Conservation (phyloP, 2,329 filamentous ascomycete species). For the Trichoderma atrobrunneum region DNA sequence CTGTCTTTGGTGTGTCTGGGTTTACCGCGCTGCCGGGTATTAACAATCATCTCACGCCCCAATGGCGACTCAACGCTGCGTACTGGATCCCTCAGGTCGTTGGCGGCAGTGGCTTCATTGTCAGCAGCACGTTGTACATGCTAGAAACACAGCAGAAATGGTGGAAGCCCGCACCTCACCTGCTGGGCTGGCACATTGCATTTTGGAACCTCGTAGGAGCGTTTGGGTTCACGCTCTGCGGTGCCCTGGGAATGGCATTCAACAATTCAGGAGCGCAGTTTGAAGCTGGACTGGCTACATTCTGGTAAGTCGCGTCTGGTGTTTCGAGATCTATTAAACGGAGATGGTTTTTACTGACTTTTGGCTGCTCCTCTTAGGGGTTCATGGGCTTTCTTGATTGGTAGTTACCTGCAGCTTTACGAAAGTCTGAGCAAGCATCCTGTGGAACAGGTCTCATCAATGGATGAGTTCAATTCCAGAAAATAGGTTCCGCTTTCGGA, state of each 20-base stretch:
- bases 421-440: conserved; percentile 24
- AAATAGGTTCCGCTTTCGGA: neutral
- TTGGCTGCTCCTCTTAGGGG: conserved; percentile 46
- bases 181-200: conserved; percentile 66
- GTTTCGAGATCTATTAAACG: neutral
- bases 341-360: conserved; percentile 38
- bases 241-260: conserved; percentile 46
- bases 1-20: conserved; percentile 61
- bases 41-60: conserved; percentile 48
- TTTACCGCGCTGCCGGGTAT: conserved; percentile 55
- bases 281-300: conserved; percentile 20
- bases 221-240: conserved; percentile 61
- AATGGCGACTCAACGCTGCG: conserved; percentile 48
- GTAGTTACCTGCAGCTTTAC: conserved; percentile 23
- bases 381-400: conserved; percentile 46
- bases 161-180: conserved; percentile 54
- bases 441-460: conserved; percentile 13
- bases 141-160: conserved; percentile 63
- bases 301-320: conserved; percentile 31
- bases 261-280: conserved; percentile 22
- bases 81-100: conserved; percentile 62
- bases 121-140: conserved; percentile 60
- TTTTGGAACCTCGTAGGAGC: conserved; percentile 64
- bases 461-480: neutral
- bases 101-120: conserved; percentile 60